Conservation (phyloP, 257 asterid genomes). For the Nyctanthes arbortristis region DNA sequence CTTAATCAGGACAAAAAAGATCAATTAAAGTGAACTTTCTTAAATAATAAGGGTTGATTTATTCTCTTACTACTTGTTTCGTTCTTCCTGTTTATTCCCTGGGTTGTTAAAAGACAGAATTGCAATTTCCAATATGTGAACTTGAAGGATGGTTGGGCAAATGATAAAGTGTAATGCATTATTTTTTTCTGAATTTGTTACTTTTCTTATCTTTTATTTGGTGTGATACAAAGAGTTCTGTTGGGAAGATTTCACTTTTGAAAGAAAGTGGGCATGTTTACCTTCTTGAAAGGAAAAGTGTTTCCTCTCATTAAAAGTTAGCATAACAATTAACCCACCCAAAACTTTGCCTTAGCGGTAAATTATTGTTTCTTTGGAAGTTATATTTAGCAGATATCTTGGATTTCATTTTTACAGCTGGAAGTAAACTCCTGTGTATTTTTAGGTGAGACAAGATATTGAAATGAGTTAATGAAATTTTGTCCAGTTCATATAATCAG, state of each 20-base stretch:
- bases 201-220: background rate
- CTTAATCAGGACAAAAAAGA: background rate
- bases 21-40: background rate
- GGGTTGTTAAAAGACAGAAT: background rate
- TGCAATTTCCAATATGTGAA: background rate
- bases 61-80: too few species aligned
- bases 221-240: background rate
- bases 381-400: background rate
- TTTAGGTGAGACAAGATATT: background rate
- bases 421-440: background rate
- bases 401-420: background rate
- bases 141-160: background rate
- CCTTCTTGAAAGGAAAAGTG: background rate
- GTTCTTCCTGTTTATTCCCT: background rate
- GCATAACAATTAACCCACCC: background rate
- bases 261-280: background rate
- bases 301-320: background rate
- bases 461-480: background rate
- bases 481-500: background rate
- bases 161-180: background rate
- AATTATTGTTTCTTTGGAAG: background rate
- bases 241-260: background rate
- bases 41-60: background rate
- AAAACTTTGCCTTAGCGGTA: background rate
- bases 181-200: background rate